Percentiles rank a stretch among this genome's conserved stretches.
Conservation (phyloP, 1,139 yeast species). For the Blastobotrys malaysiensis region DNA sequence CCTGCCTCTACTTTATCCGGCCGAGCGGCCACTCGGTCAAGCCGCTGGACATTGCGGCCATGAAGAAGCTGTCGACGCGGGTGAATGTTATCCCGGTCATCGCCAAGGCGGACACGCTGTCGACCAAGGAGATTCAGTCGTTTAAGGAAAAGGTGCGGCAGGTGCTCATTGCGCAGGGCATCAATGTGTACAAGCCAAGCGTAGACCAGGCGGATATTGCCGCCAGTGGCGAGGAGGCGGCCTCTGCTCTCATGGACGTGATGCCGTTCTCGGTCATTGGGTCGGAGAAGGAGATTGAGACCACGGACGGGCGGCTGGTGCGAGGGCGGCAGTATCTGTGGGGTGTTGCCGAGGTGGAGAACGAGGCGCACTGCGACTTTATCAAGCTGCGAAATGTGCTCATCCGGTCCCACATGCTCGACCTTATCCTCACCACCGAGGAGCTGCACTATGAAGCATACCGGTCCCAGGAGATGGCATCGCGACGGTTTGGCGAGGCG, state of each 20-base stretch:
- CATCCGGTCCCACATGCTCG: conserved; percentile 90
- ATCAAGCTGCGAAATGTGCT: conserved; percentile 82
- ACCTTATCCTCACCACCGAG: conserved; percentile 80
- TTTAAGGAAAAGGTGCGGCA: conserved; percentile 85
- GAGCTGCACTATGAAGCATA: conserved; percentile 88
- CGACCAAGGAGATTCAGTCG: conserved; percentile 70
- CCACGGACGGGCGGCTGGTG: conserved; percentile 67
- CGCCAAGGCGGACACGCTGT: conserved; percentile 90
- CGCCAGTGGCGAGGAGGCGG: conserved; percentile 41
- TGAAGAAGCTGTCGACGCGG: conserved; percentile 81
- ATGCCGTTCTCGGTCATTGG: conserved; percentile 96
- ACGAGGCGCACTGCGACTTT: conserved; percentile 93
- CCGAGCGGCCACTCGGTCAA: conserved; percentile 95
- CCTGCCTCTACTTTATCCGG: conserved; percentile 88
- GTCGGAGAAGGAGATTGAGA: conserved; percentile 78
- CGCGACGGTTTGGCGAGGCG: conserved; percentile 45
- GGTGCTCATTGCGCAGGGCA: conserved; percentile 87
- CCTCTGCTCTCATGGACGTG: conserved; percentile 67
- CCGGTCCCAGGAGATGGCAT: conserved; percentile 75
- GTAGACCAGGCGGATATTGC: conserved; percentile 19
- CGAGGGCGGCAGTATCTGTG: conserved; percentile 94
- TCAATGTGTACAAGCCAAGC: conserved; percentile 86
- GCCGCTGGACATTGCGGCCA: conserved; percentile 90
- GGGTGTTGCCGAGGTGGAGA: conserved; percentile 97
- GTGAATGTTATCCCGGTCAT: conserved; percentile 93